Evolutionary conservation across 345 rosid species (phyloP).

Genomic region (Hibiscus trionum): DNA sequence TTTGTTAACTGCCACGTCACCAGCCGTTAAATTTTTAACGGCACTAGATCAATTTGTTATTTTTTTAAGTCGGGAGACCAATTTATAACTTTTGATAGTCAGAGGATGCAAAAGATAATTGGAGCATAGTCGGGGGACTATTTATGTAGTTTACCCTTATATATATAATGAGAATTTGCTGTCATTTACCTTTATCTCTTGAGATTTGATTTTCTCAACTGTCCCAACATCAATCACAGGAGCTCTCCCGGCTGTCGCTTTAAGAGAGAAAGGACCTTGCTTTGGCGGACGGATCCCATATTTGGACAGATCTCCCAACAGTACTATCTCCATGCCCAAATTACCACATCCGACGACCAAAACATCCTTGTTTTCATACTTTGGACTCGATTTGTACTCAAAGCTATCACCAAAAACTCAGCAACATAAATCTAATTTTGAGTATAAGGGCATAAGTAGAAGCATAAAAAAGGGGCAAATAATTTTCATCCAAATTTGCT

Average conservation of each 20-base stretch:
- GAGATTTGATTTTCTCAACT: slow-evolving; percentile 7
- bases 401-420: slow-evolving; percentile 11
- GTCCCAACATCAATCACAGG: slow-evolving; percentile 23
- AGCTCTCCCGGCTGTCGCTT: slow-evolving; percentile 6
- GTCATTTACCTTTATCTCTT: slow-evolving; percentile 15
- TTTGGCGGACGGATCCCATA: slow-evolving; percentile 16
- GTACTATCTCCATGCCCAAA: slow-evolving; percentile 16
- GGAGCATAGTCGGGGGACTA: no score
- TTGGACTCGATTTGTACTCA: slow-evolving; percentile 2
- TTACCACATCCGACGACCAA: slow-evolving; percentile 16
- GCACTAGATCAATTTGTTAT: no score
- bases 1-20: no score
- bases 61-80: no score
- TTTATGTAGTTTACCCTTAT: no score
- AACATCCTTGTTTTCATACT: slow-evolving; percentile 5
- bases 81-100: no score
- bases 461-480: no score
- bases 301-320: slow-evolving; percentile 19
- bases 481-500: no score
- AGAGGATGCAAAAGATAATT: no score
- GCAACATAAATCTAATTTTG: background rate
- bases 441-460: no score
- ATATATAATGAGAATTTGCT: no score
- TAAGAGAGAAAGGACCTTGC: slow-evolving; percentile 9
- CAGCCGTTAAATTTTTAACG: no score